Conservation (phyloP, 2,329 filamentous ascomycete species). For the Microdochium paspali region DNA sequence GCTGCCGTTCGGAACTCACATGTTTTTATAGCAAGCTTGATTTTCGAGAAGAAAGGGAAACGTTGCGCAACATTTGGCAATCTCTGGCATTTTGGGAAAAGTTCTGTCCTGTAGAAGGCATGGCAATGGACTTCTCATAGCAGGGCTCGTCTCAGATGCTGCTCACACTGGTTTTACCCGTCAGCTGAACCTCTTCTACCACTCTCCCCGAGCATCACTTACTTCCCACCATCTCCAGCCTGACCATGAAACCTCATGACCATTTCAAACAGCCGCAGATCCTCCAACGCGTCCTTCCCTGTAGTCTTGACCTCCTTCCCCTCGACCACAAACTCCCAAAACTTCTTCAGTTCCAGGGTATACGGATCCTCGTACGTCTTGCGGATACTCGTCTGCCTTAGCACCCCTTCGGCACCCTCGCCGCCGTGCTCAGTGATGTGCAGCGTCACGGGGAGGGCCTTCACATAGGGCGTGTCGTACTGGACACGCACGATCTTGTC, state of each 20-base stretch:
- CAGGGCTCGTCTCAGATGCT: no score
- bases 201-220: no score
- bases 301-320: conserved; percentile 15
- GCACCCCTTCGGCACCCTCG: conserved; percentile 12
- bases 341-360: conserved; percentile 12
- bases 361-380: conserved; percentile 16
- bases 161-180: no score
- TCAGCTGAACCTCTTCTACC: no score
- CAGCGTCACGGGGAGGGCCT: conserved; percentile 32
- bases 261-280: conserved; percentile 14
- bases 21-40: no score
- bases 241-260: conserved; percentile 5
- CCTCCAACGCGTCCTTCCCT: conserved; percentile 12
- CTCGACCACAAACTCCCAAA: conserved; percentile 9
- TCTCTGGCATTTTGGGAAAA: no score
- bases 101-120: no score
- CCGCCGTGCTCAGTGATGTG: conserved; percentile 24
- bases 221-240: no score
- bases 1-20: no score
- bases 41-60: no score
- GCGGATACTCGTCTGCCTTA: conserved; percentile 10
- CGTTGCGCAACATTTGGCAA: no score
- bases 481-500: conserved; percentile 35
- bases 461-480: conserved; percentile 40
- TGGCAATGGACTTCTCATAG: no score